Evolutionary conservation across 257 asterid species (phyloP).

Genomic region (Solanum dulcamara): DNA sequence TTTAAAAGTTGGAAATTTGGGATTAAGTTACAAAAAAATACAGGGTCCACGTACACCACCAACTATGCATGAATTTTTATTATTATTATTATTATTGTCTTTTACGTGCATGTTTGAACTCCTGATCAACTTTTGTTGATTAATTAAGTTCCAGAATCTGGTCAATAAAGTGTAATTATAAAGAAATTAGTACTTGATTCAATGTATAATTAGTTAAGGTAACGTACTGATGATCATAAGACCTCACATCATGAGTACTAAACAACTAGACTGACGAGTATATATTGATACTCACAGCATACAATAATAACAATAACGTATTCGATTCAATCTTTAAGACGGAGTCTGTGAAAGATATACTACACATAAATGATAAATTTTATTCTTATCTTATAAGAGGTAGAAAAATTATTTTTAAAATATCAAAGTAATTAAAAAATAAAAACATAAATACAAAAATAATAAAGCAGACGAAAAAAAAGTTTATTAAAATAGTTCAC

Average conservation of each 20-base stretch:
- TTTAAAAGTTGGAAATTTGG: neutral
- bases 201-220: neutral
- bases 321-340: too few relatives aligned
- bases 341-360: fast-evolving
- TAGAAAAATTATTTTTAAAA: fast-evolving
- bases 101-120: neutral
- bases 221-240: neutral
- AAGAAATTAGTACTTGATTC: neutral
- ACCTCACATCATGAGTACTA: neutral
- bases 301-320: too few relatives aligned
- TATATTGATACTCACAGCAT: too few relatives aligned
- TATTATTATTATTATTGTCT: neutral
- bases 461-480: too few relatives aligned
- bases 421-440: neutral
- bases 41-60: neutral
- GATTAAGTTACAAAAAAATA: neutral
- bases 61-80: neutral
- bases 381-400: neutral
- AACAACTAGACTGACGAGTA: neutral
- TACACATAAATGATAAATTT: neutral
- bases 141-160: neutral
- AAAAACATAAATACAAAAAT: neutral
- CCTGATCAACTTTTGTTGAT: neutral
- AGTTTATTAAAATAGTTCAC: neutral
- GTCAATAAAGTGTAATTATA: neutral